Evolutionary conservation across 108 stramenopile species (phyloP), one percentile per base, ranked within the genome.

Genomic region (Skeletonema potamos): DNA sequence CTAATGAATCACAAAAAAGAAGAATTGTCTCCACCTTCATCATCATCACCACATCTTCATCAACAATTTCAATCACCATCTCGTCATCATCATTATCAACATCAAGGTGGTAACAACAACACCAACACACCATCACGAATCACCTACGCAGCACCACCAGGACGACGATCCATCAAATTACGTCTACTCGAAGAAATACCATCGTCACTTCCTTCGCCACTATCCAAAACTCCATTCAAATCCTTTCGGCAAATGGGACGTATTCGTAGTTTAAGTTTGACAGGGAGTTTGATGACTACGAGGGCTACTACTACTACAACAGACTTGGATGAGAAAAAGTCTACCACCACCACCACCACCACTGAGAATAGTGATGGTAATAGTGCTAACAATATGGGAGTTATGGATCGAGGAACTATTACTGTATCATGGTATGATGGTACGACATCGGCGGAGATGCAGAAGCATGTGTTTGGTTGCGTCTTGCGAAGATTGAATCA

Each of bases 341-440:
- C 48, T 18, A 3, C 43, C 4, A 5, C 43, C 15, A n/a, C 43
- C 2, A n/a, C 13, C 34, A 34, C 34, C 6, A 34, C 34, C 4
- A 34, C 34, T 34, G n/a, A n/a, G n/a, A n/a, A n/a, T n/a, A n/a
- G n/a, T n/a, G 3, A 15, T 41, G 39, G n/a, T 2, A 41, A 15
- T n/a, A 15, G 39, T 41, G 2, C 1, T 41, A 41, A 20, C 9
- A 55, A 39, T 41, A n/a, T 39, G 11, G 17, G 12, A 51, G 11
- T 48, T 7, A 48, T 82, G 13, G 86, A 90, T 63, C 74, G 86
- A 27, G 93, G 93, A 54, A 64, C 30, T 20, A 76, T 94, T 7
- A 82, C 86, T 6, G 78, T 94, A 11, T 87, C 89, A 27, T 94
- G 93, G 93, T 94, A 86, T 62, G 90, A 91, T 17, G 93, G 93